Base-by-base conservation (phyloP, 768 basidiomycete genomes). In the Trametes elegans region DNA sequence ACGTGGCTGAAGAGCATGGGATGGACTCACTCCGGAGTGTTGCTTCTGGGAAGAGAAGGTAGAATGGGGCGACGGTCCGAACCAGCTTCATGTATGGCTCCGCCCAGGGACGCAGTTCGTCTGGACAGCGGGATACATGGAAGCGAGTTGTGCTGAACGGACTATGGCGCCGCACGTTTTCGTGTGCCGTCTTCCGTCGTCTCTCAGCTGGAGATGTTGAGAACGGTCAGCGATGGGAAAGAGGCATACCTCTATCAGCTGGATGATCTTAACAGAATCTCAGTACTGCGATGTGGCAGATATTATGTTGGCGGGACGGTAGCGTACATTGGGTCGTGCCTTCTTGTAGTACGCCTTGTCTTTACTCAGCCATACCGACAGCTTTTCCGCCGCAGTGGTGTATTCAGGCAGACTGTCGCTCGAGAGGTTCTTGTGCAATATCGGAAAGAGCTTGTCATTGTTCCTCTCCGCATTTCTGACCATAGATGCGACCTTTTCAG, bases 341-440 rank as follows among this genome's bases (percentile, higher is more conserved):
- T 51, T 46, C 1, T 52, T 27, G 35, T 67, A 67, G 31, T 65
- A 67, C n/a, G 66, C 66, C 45, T 58, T 65, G 40, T 59, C 59
- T 4, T 32, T 43, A 27, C 53, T 57, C 23, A 62, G 19, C 64
- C 64, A 67, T 7, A 0, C 32, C 4, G 59, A 53, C 24, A 67
- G 23, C 35, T 61, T 65, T 21, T 62, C 52, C 16, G 62, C 55
- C 0, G 58, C 43, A 10, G 57, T 28, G 4, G 46, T 48, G 40
- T 55, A 64, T 6, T 52, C 44, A 11, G 21, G 28, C 5, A 42
- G 27, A 4, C 28, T 48, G 18, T 39, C 51, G 38, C 51, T 58
- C 4, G 58, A 23, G 14, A 66, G 45, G 8, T 55, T 52, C 43
- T 49, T 49, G 8, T 44, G 42, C 24, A 64, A 58, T 0, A 61